Conservation (phyloP, 768 basidiomycete genomes). For the Suillus tomentosus region DNA sequence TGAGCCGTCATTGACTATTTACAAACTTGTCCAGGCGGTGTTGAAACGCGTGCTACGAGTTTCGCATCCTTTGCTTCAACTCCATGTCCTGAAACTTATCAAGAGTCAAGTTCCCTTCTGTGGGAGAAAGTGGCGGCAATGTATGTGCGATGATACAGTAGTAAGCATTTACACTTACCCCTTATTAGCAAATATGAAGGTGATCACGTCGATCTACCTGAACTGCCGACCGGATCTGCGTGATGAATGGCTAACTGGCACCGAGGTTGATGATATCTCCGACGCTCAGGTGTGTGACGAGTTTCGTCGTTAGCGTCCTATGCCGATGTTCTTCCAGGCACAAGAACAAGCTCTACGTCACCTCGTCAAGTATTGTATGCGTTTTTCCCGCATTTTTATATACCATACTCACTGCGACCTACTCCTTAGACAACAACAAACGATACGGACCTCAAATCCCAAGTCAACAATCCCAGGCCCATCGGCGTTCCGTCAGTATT, state of each 20-base stretch:
- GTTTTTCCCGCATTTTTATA: conserved; percentile 7
- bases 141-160: conserved; percentile 45
- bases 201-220: conserved; percentile 97
- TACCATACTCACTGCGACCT: conserved; percentile 15
- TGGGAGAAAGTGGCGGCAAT: conserved; percentile 96
- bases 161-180: conserved; percentile 9
- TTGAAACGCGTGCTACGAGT: conserved; percentile 94
- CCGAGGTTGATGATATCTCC: conserved; percentile 88
- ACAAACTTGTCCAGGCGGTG: conserved; percentile 64
- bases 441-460: conserved; percentile 72
- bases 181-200: conserved; percentile 93
- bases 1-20: background rate
- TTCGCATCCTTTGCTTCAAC: conserved; percentile 89
- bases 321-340: conserved; percentile 49
- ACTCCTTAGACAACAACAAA: conserved; percentile 76
- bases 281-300: conserved; percentile 74
- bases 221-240: conserved; percentile 96
- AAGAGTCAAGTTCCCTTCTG: conserved; percentile 99
- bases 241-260: conserved; percentile 96
- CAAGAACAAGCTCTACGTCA: conserved; percentile 95
- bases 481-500: conserved; percentile 82
- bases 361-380: conserved; percentile 91
- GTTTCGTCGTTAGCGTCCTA: conserved; percentile 7
- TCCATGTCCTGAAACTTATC: conserved; percentile 94
- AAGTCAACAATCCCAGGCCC: conserved; percentile 54